phyloP scores from a whole-genome alignment of 2,329 filamentous ascomycete genomes.

The Apiospora marii region DNA sequence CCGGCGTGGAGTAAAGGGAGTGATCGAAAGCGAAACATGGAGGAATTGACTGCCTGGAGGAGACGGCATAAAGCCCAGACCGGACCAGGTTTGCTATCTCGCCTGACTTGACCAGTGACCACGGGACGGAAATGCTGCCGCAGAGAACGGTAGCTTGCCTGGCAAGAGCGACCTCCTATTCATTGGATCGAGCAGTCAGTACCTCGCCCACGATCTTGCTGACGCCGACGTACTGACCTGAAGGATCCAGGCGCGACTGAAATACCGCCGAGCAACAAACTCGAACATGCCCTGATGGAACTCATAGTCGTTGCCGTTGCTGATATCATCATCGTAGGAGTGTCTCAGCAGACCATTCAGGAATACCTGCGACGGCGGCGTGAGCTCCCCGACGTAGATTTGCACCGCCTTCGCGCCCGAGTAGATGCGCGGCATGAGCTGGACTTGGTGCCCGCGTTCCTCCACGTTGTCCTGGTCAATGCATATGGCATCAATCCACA shows the following conservation, averaged over 20 bases:
- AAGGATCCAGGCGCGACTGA: slow-evolving; percentile 29
- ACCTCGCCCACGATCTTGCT: too few species aligned
- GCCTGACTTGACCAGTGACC: slow-evolving; percentile 5
- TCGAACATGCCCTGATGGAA: background rate
- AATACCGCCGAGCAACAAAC: slow-evolving; percentile 26
- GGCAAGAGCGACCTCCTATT: slow-evolving; percentile 26
- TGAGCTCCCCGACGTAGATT: slow-evolving; percentile 27
- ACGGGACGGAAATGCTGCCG: slow-evolving; percentile 22
- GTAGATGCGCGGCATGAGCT: slow-evolving; percentile 30
- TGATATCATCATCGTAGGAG: background rate
- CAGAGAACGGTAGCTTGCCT: slow-evolving; percentile 26
- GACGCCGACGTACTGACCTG: slow-evolving; percentile 18
- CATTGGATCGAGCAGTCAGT: background rate
- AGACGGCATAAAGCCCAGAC: background rate
- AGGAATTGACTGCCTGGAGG: background rate
- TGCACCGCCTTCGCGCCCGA: slow-evolving; percentile 24
- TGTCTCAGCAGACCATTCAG: background rate
- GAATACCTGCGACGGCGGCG: background rate
- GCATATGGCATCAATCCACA: slow-evolving; percentile 31
- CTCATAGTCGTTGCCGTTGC: background rate
- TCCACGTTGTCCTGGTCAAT: slow-evolving; percentile 27
- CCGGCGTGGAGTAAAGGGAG: slow-evolving; percentile 4
- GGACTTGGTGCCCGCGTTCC: slow-evolving; percentile 30
- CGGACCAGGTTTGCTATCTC: background rate
- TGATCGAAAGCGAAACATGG: slow-evolving; percentile 21